phyloP scores from a whole-genome alignment of 495 filamentous ascomycete species.

The Viridothelium virens region DNA sequence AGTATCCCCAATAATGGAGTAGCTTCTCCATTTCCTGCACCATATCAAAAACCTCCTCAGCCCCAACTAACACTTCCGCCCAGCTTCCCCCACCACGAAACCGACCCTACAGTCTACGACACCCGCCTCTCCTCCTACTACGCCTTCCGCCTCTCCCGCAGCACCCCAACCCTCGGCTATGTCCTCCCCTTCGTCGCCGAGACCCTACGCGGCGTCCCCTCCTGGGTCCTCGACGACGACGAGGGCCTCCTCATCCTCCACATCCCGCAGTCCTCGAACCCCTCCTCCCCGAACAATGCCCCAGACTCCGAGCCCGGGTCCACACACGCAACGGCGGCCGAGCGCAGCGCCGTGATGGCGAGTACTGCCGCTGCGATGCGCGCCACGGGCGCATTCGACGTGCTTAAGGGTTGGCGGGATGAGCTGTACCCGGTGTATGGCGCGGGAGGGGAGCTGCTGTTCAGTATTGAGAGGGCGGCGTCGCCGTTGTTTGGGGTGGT shows the following conservation, averaged over 20 bases:
- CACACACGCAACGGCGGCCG: conserved; percentile 24
- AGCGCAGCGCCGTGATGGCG: conserved; percentile 52
- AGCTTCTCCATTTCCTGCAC: neutral
- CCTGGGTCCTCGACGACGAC: conserved; percentile 34
- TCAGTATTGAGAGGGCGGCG: conserved; percentile 72
- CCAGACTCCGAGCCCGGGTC: neutral
- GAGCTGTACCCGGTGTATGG: conserved; percentile 83
- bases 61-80: neutral
- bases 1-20: neutral
- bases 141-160: conserved; percentile 30
- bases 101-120: conserved; percentile 29
- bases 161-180: conserved; percentile 41
- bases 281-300: neutral
- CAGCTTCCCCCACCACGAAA: conserved; percentile 37
- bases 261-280: neutral
- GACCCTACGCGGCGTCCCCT: conserved; percentile 29
- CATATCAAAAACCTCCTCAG: neutral
- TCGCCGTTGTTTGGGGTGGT: conserved; percentile 76
- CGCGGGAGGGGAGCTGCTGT: conserved; percentile 52
- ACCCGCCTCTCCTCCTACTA: conserved; percentile 34
- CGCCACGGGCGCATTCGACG: conserved; percentile 53
- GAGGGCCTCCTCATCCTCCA: conserved; percentile 31
- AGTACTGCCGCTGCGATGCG: conserved; percentile 57
- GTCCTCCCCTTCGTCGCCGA: conserved; percentile 42
- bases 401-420: conserved; percentile 77